Evolutionary conservation across 345 rosid genomes (phyloP), one percentile per base, ranked within the genome.

Genomic region (Arabis alpina): DNA sequence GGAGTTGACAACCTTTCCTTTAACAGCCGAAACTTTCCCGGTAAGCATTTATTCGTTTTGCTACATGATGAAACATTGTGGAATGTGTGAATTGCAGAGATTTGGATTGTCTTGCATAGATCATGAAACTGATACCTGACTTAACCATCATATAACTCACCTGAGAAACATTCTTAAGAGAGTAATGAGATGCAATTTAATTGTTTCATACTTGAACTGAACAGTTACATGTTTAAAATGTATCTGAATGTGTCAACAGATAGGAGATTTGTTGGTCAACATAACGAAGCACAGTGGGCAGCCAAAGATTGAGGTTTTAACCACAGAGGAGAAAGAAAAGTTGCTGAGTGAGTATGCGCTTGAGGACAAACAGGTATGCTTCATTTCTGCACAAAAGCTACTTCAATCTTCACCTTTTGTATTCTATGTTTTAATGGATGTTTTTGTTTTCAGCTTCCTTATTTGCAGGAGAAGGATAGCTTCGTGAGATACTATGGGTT

Each of bases 191-290:
- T 16, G 53, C 1, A 10, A 36, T 48, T 16, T 48, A 15, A 14
- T 2, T 25, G 56, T 12, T 39, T 36, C 56, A 37, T 27, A 14
- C 14, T 69, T 58, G 2, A 10, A 49, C 32, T 44, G 40, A 44
- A 51, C 28, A 42, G 0, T 61, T 36, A 0, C 53, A 16, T 49
- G 54, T 66, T 42, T 41, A 10, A 13, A 44, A 2, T 12, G 15
- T 52, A 60, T 61, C 3, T 61, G 12, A 19, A 43, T 67, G 28
- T 75, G 28, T 15, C 52, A 62, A 66, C 76, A 70, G 76, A 77
- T 77, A 15, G 72, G 58, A 58, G 80, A 77, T 61, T 53, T 77
- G 69, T 66, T 77, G 68, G 51, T 77, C 10, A 77, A 72, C 70
- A 54, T 77, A 66, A 71, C 77, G 48, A 77, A 72, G 66, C 80